Base-by-base conservation (phyloP, 2,329 filamentous ascomycete species). In the Penicillium frequentans region DNA sequence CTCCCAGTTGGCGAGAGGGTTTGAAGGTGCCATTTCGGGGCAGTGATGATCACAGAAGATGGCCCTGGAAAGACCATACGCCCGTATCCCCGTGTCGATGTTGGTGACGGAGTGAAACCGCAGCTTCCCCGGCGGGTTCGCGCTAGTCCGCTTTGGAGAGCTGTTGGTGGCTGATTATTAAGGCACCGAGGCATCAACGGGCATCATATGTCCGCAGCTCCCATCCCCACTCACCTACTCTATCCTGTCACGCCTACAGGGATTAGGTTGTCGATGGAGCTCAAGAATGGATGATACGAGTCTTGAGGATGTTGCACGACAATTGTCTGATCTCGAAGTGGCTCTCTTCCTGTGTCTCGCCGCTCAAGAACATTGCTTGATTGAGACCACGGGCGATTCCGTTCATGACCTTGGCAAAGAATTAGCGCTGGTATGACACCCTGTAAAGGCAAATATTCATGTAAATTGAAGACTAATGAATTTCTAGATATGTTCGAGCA, bases 1-100 rank as follows among this genome's bases (percentile, higher is more conserved):
- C 81, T 96, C 92, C 95, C 95, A 99, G 75, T 93, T 91, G 68
- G 91, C 90, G 68, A 91, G 91, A 70, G 93, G 84, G 70, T 86
- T 87, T 59, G 79, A 77, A 43, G 73, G 70, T 54, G 77, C 77
- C 78, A 80, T 80, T 64, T 42, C 56, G 57, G 49, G 52, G 42
- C 45, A 27, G 16, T 14, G 31, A 35, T 57, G 29, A 43, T 59
- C 56, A 57, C 47, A 52, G 42, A 60, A 27, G 51, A 59, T 57
- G 57, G 49, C 49, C 49, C 52, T 58, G 52, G 37, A 56, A 39
- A 55, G 54, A 64, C 48, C 55, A 45, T 58, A 49, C 52, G 58
- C 45, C 56, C 56, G 29, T 59, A 60, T 49, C 52, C 50, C 54
- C 49, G 55, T 64, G 59, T 59, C 57, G 58, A 59, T 57, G 60